phyloP scores from a whole-genome alignment of 1,139 yeast genomes.

The Debaryomycetaceae sp. region DNA sequence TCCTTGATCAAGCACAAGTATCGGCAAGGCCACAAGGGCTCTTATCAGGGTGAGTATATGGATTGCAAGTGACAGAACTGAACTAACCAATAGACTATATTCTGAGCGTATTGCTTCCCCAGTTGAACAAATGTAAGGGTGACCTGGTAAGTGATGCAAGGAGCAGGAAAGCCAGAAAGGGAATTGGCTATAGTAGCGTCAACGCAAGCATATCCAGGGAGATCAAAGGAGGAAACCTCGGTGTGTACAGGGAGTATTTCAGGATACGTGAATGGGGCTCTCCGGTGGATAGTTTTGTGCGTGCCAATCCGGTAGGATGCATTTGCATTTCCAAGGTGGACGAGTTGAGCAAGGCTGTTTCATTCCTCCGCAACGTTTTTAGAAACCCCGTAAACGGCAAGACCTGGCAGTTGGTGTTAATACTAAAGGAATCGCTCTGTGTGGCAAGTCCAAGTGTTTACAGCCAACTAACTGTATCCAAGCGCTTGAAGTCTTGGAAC shows the following conservation, averaged over 20 bases:
- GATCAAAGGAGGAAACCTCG: background rate
- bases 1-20: constrained; percentile 7
- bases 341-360: background rate
- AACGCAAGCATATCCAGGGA: background rate
- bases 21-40: background rate
- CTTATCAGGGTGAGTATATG: constrained; percentile 6
- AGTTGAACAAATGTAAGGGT: background rate
- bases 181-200: background rate
- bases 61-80: background rate
- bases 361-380: background rate
- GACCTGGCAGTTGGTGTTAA: background rate
- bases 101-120: constrained; percentile 1
- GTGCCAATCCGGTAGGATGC: background rate
- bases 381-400: background rate
- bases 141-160: background rate
- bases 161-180: background rate
- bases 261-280: background rate
- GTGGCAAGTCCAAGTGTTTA: background rate
- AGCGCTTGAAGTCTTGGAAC: background rate
- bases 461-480: background rate
- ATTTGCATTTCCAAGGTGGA: background rate
- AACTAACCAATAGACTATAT: constrained; percentile 3
- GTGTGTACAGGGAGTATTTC: background rate
- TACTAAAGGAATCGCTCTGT: background rate
- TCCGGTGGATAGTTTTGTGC: background rate